These are phyloP conservation scores for Mrakia hoshinonis DNA, from an alignment of 768 basidiomycete species.

Conservation along the genomic window DNA sequence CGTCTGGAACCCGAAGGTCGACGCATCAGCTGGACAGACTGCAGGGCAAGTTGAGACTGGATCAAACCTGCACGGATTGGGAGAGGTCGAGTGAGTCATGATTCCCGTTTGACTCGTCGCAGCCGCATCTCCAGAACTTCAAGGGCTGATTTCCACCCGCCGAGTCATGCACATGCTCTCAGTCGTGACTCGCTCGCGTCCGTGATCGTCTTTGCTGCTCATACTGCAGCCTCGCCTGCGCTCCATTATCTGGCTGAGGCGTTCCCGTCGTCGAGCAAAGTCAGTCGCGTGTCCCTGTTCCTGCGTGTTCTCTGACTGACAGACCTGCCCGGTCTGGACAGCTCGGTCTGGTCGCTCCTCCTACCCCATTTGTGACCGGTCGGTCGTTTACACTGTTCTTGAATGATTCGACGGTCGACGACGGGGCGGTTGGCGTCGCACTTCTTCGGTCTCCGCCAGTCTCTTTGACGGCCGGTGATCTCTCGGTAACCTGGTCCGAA, in stretches of 20 bases:
- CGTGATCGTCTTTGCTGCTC: not conserved
- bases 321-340: not conserved
- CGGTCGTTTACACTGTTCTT: slow-evolving; percentile 37
- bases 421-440: slow-evolving; percentile 37
- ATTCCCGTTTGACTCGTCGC: too few species aligned
- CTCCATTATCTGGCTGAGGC: not conserved
- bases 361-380: slow-evolving; percentile 39
- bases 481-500: slow-evolving; percentile 30
- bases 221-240: not conserved
- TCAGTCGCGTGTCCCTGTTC: not conserved
- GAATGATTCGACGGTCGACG: slow-evolving; percentile 28
- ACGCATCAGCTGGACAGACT: not conserved
- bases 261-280: not conserved
- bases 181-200: not conserved
- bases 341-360: slow-evolving; percentile 36
- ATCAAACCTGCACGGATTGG: not conserved
- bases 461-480: not conserved
- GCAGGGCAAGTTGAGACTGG: too few species aligned
- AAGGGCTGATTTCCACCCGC: not conserved
- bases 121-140: too few species aligned
- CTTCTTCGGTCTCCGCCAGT: slow-evolving; percentile 22
- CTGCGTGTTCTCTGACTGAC: not conserved
- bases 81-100: not conserved
- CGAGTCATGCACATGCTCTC: not conserved
- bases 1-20: not conserved